Evolutionary conservation across 257 asterid species (phyloP).

Genomic region (Salvia splendens): DNA sequence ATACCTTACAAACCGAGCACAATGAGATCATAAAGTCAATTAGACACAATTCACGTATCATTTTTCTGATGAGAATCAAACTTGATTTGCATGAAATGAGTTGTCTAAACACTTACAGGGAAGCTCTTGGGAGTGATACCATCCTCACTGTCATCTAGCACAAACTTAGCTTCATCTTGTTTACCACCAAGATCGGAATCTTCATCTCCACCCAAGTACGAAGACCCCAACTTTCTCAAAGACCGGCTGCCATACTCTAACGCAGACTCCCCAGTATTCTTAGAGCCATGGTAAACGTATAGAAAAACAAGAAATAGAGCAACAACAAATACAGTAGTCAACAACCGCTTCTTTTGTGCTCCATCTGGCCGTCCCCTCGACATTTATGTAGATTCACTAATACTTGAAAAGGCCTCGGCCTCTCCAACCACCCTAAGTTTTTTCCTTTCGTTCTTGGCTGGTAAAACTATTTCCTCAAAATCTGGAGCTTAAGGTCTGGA

Average conservation of each 20-base stretch:
- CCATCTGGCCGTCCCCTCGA: slow-evolving; percentile 89
- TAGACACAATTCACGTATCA: slow-evolving; percentile 20
- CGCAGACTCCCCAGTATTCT: slow-evolving; percentile 78
- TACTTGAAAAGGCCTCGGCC: slow-evolving; percentile 30
- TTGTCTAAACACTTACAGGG: slow-evolving; percentile 60
- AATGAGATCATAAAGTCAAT: background rate
- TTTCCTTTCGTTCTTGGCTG: background rate
- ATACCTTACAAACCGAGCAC: slow-evolving; percentile 55
- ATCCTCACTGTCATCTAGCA: slow-evolving; percentile 67
- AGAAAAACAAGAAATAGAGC: slow-evolving; percentile 61
- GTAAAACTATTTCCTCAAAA: slow-evolving; percentile 24
- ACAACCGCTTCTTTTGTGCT: slow-evolving; percentile 69
- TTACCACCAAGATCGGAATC: slow-evolving; percentile 67
- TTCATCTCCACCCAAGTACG: slow-evolving; percentile 88
- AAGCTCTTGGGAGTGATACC: slow-evolving; percentile 64
- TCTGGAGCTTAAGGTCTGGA: too few relatives aligned
- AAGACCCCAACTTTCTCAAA: slow-evolving; percentile 79
- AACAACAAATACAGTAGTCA: slow-evolving; percentile 58
- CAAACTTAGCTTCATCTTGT: slow-evolving; percentile 60
- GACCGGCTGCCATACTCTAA: slow-evolving; percentile 87
- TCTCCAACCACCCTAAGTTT: slow-evolving; percentile 22
- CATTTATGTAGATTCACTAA: slow-evolving; percentile 48
- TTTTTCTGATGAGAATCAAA: slow-evolving; percentile 9
- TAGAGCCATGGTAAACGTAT: slow-evolving; percentile 70
- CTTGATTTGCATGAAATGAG: background rate